phyloP scores from a whole-genome alignment of 495 filamentous ascomycete genomes.

The Halenospora varia region DNA sequence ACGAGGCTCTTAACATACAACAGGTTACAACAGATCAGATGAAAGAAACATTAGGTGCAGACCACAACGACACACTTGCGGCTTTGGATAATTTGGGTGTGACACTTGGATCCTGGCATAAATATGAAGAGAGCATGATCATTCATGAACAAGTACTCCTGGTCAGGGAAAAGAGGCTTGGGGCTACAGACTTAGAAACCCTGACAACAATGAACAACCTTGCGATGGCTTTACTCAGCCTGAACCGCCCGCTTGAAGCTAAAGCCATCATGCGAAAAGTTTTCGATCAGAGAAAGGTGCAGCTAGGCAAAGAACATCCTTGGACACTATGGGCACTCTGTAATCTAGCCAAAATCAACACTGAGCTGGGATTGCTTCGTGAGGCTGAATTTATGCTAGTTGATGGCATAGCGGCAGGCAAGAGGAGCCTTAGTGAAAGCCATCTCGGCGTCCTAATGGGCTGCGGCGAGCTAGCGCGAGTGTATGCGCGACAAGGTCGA shows the following conservation, averaged over 20 bases:
- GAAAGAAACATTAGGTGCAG: not conserved
- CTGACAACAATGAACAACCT: not conserved
- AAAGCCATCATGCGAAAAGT: not conserved
- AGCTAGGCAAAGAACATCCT: constrained; percentile 23
- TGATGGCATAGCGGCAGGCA: constrained; percentile 16
- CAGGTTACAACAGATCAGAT: not conserved
- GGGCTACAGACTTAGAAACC: not conserved
- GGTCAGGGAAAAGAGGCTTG: not conserved
- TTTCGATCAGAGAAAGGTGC: constrained; percentile 13
- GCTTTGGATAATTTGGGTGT: not conserved
- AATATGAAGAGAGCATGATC: not conserved
- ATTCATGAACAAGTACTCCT: not conserved
- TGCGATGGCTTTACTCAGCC: not conserved
- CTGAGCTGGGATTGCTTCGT: not conserved
- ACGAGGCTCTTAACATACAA: not conserved
- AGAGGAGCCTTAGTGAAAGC: constrained; percentile 18
- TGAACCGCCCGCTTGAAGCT: not conserved
- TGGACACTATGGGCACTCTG: constrained; percentile 24
- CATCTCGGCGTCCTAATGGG: constrained; percentile 23
- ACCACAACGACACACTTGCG: not conserved
- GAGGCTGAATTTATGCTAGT: not conserved
- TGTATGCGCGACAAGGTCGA: constrained; percentile 11
- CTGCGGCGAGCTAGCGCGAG: constrained; percentile 15
- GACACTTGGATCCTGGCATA: not conserved
- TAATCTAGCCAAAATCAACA: constrained; percentile 22